Conservation (phyloP, 1,139 yeast genomes). For the Pichia cactophila region DNA sequence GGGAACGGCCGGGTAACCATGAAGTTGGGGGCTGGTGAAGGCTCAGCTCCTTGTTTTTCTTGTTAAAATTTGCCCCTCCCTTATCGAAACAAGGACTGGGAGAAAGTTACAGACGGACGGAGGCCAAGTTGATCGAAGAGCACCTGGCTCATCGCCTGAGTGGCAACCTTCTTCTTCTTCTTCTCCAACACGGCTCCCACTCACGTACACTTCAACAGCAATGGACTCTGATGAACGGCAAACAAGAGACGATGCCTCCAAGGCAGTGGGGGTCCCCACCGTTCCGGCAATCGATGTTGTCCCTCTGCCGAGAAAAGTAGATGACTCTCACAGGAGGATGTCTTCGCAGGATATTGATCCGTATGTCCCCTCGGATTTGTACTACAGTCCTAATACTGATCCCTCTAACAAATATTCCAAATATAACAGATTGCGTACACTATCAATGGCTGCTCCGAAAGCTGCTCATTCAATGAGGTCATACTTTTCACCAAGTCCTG, state of each 20-base stretch:
- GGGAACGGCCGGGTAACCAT: no score
- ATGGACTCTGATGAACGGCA: background rate
- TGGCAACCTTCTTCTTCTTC: background rate
- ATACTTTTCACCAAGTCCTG: background rate
- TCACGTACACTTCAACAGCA: background rate
- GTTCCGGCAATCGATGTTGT: background rate
- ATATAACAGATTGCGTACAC: conserved; percentile 43
- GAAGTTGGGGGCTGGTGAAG: no score
- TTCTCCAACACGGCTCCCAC: background rate
- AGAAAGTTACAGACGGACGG: background rate
- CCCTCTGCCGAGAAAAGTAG: background rate
- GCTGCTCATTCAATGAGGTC: background rate
- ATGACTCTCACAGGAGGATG: conserved; percentile 4
- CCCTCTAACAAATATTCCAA: conserved; percentile 38
- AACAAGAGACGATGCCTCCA: background rate
- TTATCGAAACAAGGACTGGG: no score
- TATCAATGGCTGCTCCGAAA: conserved; percentile 36
- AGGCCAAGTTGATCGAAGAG: no score
- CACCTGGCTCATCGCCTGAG: background rate
- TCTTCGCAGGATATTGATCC: conserved; percentile 31
- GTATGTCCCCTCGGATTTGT: conserved; percentile 57
- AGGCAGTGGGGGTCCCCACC: background rate
- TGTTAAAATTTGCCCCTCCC: no score
- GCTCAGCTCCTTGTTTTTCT: no score
- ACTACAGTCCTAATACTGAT: conserved; percentile 61